phyloP scores from a whole-genome alignment of 176 grass and related monocot species.

The bread wheat (Triticum aestivum) region DNA sequence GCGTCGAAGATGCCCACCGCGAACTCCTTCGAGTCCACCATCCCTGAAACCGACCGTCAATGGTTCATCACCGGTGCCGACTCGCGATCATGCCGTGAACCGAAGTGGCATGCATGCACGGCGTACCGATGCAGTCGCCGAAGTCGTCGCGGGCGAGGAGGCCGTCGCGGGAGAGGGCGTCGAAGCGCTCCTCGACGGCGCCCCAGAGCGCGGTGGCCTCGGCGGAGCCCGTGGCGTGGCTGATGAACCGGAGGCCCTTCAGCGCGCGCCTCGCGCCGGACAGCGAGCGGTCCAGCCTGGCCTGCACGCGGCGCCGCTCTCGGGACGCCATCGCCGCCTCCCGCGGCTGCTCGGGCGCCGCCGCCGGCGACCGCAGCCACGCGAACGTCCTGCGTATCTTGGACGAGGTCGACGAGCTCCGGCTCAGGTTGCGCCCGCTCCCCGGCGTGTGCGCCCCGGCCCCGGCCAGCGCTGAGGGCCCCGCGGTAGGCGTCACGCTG shows the following conservation, averaged over 20 bases:
- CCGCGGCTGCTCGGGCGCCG: background rate
- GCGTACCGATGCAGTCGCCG: slow-evolving; percentile 83
- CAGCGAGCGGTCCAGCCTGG: slow-evolving; percentile 56
- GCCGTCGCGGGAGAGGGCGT: slow-evolving; percentile 52
- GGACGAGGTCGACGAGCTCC: slow-evolving; percentile 73
- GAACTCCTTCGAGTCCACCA: slow-evolving; percentile 95
- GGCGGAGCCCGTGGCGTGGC: slow-evolving; percentile 48
- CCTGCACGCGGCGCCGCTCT: slow-evolving; percentile 63
- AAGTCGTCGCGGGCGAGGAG: slow-evolving; percentile 86
- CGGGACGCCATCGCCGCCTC: slow-evolving; percentile 49
- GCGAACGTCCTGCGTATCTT: slow-evolving; percentile 73
- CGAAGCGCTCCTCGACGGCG: slow-evolving; percentile 68
- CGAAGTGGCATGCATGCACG: background rate
- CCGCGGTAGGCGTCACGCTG: slow-evolving; percentile 58
- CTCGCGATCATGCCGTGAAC: too few species aligned
- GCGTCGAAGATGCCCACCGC: slow-evolving; percentile 89
- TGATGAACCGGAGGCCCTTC: slow-evolving; percentile 86
- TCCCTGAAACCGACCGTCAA: slow-evolving; percentile 44
- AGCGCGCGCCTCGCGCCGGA: slow-evolving; percentile 57
- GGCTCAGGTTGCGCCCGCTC: slow-evolving; percentile 45
- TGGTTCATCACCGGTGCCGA: background rate
- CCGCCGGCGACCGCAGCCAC: slow-evolving; percentile 57
- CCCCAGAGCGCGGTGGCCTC: slow-evolving; percentile 51
- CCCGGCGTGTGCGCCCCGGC: slow-evolving; percentile 21
- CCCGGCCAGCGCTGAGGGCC: background rate